Evolutionary conservation across 495 filamentous ascomycete genomes (phyloP).

Genomic region (Penicillium bialowiezense): DNA sequence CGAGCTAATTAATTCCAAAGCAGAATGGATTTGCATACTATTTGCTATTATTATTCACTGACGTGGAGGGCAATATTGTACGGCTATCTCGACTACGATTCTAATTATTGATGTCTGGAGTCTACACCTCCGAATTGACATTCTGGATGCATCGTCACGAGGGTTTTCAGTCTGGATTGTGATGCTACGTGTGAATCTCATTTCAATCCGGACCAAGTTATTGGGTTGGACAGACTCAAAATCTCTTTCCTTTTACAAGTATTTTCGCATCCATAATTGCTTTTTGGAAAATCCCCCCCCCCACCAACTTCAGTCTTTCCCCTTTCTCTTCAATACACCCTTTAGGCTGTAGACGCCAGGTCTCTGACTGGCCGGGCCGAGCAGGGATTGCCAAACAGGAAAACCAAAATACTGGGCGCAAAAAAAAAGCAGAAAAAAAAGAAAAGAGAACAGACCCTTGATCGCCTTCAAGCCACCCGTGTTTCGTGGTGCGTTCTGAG

Average conservation of each 20-base stretch:
- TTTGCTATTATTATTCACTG: conserved; percentile 1
- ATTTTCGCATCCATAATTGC: neutral
- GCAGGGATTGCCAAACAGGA: conserved; percentile 14
- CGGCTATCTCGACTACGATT: neutral
- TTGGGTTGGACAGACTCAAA: conserved; percentile 2
- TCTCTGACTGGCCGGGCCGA: conserved; percentile 4
- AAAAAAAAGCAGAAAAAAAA: neutral
- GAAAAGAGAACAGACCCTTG: conserved; percentile 31
- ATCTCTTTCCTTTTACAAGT: neutral
- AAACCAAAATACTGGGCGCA: neutral
- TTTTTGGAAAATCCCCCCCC: neutral
- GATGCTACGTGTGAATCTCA: conserved; percentile 11
- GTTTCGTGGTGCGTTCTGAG: conserved; percentile 39
- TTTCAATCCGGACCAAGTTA: conserved; percentile 4
- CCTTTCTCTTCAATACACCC: conserved; percentile 1
- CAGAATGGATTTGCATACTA: neutral
- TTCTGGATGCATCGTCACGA: conserved; percentile 5
- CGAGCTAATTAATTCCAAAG: neutral
- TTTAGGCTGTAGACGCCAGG: conserved; percentile 1
- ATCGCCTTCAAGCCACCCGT: conserved; percentile 32
- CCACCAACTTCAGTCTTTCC: neutral
- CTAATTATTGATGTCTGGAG: neutral
- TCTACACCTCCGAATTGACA: too few species aligned
- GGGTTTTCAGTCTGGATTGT: conserved; percentile 2
- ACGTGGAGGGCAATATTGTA: neutral